Percentiles rank a stretch among this genome's conserved stretches.
Evolutionary conservation across 2,329 filamentous ascomycete genomes (phyloP).

Genomic region (Diatrype stigma): DNA sequence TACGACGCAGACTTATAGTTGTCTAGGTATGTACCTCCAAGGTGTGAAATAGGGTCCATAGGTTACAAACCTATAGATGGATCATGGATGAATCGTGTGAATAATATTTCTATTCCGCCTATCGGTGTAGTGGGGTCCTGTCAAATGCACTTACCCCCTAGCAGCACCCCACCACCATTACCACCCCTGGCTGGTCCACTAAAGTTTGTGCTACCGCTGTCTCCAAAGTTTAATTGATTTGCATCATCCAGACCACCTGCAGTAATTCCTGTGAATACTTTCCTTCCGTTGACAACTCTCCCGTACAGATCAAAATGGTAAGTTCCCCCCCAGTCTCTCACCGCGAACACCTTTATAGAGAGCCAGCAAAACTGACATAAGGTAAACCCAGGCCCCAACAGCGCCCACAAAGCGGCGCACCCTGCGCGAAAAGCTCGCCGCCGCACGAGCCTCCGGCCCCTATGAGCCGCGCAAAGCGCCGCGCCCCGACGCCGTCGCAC

Average conservation of each 20-base stretch:
- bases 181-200: neutral
- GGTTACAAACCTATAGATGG: no score
- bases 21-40: no score
- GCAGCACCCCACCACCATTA: neutral
- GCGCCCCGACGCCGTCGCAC: slow-evolving; percentile 45
- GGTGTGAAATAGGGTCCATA: no score
- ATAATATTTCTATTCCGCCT: neutral
- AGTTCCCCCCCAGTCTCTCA: neutral
- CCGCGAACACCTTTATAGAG: no score
- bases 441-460: slow-evolving; percentile 45
- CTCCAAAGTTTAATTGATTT: no score
- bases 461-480: slow-evolving; percentile 49
- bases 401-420: slow-evolving; percentile 50
- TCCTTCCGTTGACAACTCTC: no score
- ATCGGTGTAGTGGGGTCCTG: neutral
- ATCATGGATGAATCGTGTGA: neutral
- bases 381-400: slow-evolving; percentile 32
- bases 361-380: no score
- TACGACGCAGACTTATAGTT: no score
- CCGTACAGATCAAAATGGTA: no score
- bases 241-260: no score
- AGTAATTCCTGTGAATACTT: no score
- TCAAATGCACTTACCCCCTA: neutral
- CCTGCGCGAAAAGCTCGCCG: slow-evolving; percentile 52
- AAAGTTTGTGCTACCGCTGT: neutral